Conservation (phyloP, 192 early-diverging fungal species). For the Thamnidium elegans region DNA sequence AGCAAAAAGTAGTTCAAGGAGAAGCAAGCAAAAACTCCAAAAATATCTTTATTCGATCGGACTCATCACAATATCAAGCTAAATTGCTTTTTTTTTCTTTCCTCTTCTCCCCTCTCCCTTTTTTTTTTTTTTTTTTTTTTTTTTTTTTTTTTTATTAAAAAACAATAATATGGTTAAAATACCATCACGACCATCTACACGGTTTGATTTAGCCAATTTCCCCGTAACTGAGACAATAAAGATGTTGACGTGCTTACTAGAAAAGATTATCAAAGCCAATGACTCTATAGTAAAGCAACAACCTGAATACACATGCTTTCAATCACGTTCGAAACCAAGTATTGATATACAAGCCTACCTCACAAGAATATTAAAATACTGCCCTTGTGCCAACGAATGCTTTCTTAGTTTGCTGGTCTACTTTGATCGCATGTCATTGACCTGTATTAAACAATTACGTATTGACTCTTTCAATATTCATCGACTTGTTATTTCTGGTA, state of each 20-base stretch:
- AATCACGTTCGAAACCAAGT: conserved; percentile 83
- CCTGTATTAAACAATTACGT: conserved; percentile 43
- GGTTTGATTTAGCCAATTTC: conserved; percentile 51
- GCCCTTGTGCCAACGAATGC: conserved; percentile 85
- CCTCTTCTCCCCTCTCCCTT: neutral
- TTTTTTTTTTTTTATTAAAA: neutral
- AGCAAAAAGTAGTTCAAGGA: too few species aligned
- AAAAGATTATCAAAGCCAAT: conserved; percentile 55
- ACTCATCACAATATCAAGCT: too few species aligned
- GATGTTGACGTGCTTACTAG: conserved; percentile 58
- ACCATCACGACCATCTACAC: neutral
- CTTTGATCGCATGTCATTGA: conserved; percentile 79
- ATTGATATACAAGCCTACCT: conserved; percentile 87
- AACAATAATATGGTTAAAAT: neutral
- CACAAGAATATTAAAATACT: conserved; percentile 86
- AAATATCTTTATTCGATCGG: too few species aligned
- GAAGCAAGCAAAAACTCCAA: too few species aligned
- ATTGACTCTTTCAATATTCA: conserved; percentile 84
- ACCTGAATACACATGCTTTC: conserved; percentile 71
- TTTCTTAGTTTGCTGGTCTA: conserved; percentile 85
- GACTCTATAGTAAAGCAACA: conserved; percentile 25
- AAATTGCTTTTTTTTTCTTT: too few species aligned
- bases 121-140: neutral
- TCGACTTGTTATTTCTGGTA: conserved; percentile 81
- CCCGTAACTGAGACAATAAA: conserved; percentile 56